Evolutionary conservation across 2,329 filamentous ascomycete species (phyloP).

Genomic region (Neonectria magnoliae): DNA sequence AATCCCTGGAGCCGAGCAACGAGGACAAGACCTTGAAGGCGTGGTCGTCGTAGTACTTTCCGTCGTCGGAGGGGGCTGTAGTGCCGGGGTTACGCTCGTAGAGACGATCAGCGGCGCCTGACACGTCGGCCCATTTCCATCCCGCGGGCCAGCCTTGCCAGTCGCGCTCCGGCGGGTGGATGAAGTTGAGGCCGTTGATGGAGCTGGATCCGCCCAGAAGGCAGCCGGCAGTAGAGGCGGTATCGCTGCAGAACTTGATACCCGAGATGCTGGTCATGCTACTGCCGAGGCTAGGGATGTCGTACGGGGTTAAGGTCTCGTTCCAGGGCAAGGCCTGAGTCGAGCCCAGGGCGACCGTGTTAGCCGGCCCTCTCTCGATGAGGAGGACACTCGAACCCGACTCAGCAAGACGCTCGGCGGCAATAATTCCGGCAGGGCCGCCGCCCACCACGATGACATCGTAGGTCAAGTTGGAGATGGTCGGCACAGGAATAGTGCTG

Average conservation of each 20-base stretch:
- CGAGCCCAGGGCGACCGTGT: conserved; percentile 38
- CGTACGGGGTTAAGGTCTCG: conserved; percentile 36
- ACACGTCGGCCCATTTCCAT: conserved; percentile 37
- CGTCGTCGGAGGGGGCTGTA: conserved; percentile 71
- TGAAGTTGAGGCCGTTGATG: conserved; percentile 43
- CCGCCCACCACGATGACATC: conserved; percentile 42
- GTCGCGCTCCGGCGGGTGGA: conserved; percentile 38
- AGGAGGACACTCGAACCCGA: conserved; percentile 37
- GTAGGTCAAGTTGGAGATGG: conserved; percentile 37
- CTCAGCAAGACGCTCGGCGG: conserved; percentile 40
- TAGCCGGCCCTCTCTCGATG: conserved; percentile 41
- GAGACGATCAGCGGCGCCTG: conserved; percentile 36
- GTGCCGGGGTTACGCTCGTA: conserved; percentile 64
- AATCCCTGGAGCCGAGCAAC: conserved; percentile 68
- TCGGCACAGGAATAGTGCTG: conserved; percentile 26
- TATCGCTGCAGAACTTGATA: conserved; percentile 42
- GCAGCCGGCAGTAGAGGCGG: conserved; percentile 39
- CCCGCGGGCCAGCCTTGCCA: conserved; percentile 41
- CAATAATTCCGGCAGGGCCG: conserved; percentile 41
- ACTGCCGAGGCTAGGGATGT: conserved; percentile 39
- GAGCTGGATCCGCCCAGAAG: conserved; percentile 41
- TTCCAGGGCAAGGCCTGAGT: conserved; percentile 37
- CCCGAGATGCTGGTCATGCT: conserved; percentile 37
- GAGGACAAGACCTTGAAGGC: conserved; percentile 69
- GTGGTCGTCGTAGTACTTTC: conserved; percentile 71